phyloP scores from a whole-genome alignment of 306 rosid genomes.

The Acacia acuminata region DNA sequence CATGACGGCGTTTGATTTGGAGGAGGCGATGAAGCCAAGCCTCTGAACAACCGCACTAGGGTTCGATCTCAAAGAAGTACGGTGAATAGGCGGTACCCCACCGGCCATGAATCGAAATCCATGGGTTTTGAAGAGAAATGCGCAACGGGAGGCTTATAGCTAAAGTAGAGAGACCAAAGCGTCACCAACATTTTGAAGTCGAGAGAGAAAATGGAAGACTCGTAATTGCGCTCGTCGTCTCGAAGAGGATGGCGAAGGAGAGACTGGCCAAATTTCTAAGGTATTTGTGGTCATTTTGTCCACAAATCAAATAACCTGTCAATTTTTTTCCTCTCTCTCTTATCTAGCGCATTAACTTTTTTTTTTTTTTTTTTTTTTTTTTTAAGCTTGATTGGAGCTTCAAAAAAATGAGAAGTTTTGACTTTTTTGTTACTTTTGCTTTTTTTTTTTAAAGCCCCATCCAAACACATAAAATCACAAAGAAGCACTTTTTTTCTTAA shows the following conservation, averaged over 20 bases:
- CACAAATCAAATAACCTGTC: too few relatives aligned
- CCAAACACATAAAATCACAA: too few relatives aligned
- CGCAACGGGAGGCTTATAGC: slow-evolving; percentile 43
- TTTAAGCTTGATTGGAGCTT: too few relatives aligned
- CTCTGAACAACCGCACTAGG: background rate
- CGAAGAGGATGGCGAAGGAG: background rate
- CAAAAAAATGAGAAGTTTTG: too few relatives aligned
- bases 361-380: too few relatives aligned
- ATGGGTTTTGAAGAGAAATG: slow-evolving; percentile 40
- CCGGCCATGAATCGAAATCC: slow-evolving; percentile 45
- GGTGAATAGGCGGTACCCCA: slow-evolving; percentile 35
- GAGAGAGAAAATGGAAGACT: slow-evolving; percentile 53
- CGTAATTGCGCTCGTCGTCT: slow-evolving; percentile 36
- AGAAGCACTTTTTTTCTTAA: too few relatives aligned
- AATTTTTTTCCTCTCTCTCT: too few relatives aligned
- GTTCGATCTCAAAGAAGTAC: background rate
- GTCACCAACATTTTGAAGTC: slow-evolving; percentile 35
- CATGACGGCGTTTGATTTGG: background rate
- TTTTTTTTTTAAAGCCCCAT: too few relatives aligned
- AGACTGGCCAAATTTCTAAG: too few relatives aligned
- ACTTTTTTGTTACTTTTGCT: too few relatives aligned
- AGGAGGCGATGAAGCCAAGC: background rate
- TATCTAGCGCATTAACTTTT: too few relatives aligned
- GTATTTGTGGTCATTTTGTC: too few relatives aligned
- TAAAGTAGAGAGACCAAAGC: slow-evolving; percentile 29